Percentiles rank a stretch among this genome's conserved stretches.
These are phyloP conservation scores for Globisporangium abappressorium DNA, from an alignment of 352 stramenopile genomes.

Conservation along the genomic window DNA sequence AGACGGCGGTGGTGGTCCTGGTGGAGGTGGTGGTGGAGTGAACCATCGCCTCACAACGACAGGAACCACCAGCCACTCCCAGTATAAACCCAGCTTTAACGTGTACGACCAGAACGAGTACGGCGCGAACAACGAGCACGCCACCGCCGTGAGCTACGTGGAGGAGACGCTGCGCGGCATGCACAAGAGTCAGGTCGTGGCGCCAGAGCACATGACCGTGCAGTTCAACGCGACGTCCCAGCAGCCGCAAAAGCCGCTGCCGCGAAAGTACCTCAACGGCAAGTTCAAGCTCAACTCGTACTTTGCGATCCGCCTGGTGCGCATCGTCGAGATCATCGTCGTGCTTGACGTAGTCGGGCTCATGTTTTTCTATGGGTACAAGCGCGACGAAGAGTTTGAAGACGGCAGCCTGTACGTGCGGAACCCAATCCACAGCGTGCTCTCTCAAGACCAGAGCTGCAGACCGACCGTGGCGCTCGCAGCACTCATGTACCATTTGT, in stretches of 20 bases:
- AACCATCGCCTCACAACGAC: constrained; percentile 1
- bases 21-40: not conserved
- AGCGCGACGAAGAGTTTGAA: constrained; percentile 25
- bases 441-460: constrained; percentile 39
- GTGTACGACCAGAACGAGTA: constrained; percentile 8
- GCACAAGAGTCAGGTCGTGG: constrained; percentile 13
- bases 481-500: constrained; percentile 67
- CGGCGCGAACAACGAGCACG: constrained; percentile 6
- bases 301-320: constrained; percentile 62
- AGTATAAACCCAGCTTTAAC: constrained; percentile 3
- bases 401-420: constrained; percentile 43
- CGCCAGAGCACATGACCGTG: constrained; percentile 21
- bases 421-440: constrained; percentile 37
- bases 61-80: not conserved
- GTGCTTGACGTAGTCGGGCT: constrained; percentile 53
- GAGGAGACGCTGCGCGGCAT: constrained; percentile 15
- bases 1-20: not conserved
- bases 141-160: constrained; percentile 16
- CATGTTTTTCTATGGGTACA: constrained; percentile 58
- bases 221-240: constrained; percentile 35
- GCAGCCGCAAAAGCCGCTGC: constrained; percentile 24
- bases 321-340: constrained; percentile 60
- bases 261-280: constrained; percentile 42
- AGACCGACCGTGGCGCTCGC: constrained; percentile 50
- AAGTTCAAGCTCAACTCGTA: constrained; percentile 81